Evolutionary conservation across 805 yeast genomes (phyloP), one percentile per base, ranked within the genome.

Genomic region (Pichia californica): DNA sequence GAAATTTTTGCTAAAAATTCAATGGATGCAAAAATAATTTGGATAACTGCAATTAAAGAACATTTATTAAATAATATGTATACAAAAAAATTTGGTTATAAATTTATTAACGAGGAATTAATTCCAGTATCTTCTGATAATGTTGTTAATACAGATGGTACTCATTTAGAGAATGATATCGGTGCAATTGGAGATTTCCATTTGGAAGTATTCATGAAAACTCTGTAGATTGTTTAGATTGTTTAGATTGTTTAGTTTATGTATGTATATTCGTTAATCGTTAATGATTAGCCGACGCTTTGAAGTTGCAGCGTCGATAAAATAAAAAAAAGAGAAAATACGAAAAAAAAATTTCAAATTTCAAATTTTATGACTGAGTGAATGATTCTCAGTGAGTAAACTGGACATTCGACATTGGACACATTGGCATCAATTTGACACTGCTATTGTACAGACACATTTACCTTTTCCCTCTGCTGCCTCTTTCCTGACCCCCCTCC

Each of bases 31-130:
- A 31, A 47, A 0, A 56, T 47, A 11, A 40, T 70, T 16, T 50
- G 62, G 45, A 73, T 73, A 1, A 64, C 63, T 26, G 76, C 70
- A 19, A 70, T 79, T 20, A 62, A 62, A 13, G 76, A 75, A 43
- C 85, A 79, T 57, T 52, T 67, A 6, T 56, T 79, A 37, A 71
- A 64, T 2, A 62, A 56, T 2, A 77, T 69, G 55, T 79, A 79
- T 50, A 53, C n/a, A n/a, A n/a, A 56, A 4, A 59, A 61, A 20
- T 67, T 73, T 43, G 69, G 70, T 0, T 79, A 71, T 45, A 38
- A 11, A 1, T 54, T 51, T 26, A 50, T 62, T 0, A 46, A 54
- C 6, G 56, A 45, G 2, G 53, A 56, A 13, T 50, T 56, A 4
- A 66, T 46, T 44, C 53, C 42, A 38, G 47, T 51, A 30, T 57